phyloP scores from a whole-genome alignment of 257 asterid species.

The Ocimum tenuiflorum region DNA sequence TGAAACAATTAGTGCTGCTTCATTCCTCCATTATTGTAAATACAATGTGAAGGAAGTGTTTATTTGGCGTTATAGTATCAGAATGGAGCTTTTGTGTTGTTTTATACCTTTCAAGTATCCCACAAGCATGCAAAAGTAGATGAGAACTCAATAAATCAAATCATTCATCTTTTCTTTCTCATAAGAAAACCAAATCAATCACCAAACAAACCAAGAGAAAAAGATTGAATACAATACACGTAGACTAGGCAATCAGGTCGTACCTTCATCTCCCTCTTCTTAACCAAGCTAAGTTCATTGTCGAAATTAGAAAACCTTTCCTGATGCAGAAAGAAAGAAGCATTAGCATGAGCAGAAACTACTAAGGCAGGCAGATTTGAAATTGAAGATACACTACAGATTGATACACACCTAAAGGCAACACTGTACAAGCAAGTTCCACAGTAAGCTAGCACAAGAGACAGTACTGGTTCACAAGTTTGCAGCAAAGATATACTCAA shows the following conservation, averaged over 20 bases:
- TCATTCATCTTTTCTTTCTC: slow-evolving; percentile 19
- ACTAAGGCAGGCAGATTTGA: background rate
- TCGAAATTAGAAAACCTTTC: slow-evolving; percentile 19
- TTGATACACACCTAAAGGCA: slow-evolving; percentile 23
- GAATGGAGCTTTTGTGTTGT: background rate
- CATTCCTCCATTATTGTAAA: background rate
- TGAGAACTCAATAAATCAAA: background rate
- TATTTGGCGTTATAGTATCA: too few relatives aligned
- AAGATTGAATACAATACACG: slow-evolving; percentile 24
- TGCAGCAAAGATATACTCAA: slow-evolving; percentile 23
- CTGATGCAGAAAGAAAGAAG: slow-evolving; percentile 28
- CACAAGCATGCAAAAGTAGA: too few relatives aligned
- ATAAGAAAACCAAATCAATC: slow-evolving; percentile 21
- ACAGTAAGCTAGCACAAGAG: slow-evolving; percentile 26
- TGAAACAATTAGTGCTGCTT: background rate
- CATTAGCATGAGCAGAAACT: slow-evolving; percentile 1
- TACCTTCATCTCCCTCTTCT: slow-evolving; percentile 37
- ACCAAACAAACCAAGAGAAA: slow-evolving; percentile 29
- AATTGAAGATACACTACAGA: background rate
- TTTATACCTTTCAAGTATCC: background rate
- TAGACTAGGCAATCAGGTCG: slow-evolving; percentile 23
- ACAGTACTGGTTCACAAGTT: slow-evolving; percentile 15
- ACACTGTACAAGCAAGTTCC: slow-evolving; percentile 31
- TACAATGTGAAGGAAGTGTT: background rate
- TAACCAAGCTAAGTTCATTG: slow-evolving; percentile 24